These are phyloP conservation scores for Annulohypoxylon truncatum DNA, from an alignment of 2,329 filamentous ascomycete genomes.

Conservation along the genomic window DNA sequence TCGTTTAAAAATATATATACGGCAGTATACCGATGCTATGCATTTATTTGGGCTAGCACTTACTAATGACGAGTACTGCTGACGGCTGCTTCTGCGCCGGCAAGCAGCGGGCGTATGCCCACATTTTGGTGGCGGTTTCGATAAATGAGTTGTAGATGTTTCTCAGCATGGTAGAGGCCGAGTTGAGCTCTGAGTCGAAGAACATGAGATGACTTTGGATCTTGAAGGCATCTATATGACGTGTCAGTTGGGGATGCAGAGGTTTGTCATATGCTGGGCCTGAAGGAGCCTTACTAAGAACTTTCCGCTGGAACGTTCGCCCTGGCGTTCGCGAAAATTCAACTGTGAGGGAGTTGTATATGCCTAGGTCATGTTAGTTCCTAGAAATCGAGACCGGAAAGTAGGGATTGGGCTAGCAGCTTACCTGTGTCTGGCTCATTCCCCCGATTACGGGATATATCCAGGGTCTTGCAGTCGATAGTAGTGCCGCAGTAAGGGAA, in stretches of 20 bases:
- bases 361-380: constrained; percentile 51
- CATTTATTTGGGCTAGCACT: constrained; percentile 46
- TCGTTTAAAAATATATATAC: background rate
- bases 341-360: constrained; percentile 81
- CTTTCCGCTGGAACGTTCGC: constrained; percentile 81
- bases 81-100: constrained; percentile 66
- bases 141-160: constrained; percentile 81
- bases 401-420: constrained; percentile 44
- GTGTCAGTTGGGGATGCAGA: constrained; percentile 1
- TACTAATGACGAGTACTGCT: constrained; percentile 71
- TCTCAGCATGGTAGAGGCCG: constrained; percentile 71
- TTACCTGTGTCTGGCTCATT: constrained; percentile 60
- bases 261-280: background rate
- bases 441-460: constrained; percentile 76
- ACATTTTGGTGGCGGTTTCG: constrained; percentile 82
- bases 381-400: background rate
- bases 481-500: constrained; percentile 92
- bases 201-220: constrained; percentile 88
- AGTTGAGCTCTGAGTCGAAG: constrained; percentile 84
- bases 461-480: constrained; percentile 80
- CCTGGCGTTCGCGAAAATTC: constrained; percentile 80
- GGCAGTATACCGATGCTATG: background rate
- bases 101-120: constrained; percentile 71
- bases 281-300: constrained; percentile 66
- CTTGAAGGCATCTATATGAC: constrained; percentile 72